A percentile compares a stretch with the other conserved stretches of the same genome.
phyloP scores from a whole-genome alignment of 805 yeast species.

The Pichia ethanolica region DNA sequence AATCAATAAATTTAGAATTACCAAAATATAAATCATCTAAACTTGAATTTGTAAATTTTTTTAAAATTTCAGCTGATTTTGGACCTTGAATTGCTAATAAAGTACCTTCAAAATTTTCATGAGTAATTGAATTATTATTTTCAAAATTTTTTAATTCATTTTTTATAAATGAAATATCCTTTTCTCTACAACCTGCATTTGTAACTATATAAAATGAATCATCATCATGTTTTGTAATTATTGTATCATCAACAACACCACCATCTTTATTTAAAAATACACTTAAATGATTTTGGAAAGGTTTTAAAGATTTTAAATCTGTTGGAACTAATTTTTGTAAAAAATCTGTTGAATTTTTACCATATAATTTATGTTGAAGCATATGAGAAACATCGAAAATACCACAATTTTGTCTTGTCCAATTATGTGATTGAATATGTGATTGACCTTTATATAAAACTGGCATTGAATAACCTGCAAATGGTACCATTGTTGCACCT shows the following conservation, averaged over 20 bases:
- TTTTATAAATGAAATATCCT: conserved; percentile 62
- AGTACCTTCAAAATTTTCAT: conserved; percentile 56
- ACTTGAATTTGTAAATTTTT: conserved; percentile 52
- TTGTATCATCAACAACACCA: conserved; percentile 91
- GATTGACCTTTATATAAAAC: conserved; percentile 77
- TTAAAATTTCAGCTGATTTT: conserved; percentile 57
- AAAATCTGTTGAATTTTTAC: conserved; percentile 58
- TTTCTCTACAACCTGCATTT: conserved; percentile 89
- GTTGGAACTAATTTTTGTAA: conserved; percentile 84
- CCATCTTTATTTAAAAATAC: conserved; percentile 63
- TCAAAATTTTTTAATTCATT: conserved; percentile 37
- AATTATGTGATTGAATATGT: conserved; percentile 87
- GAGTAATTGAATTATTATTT: conserved; percentile 20
- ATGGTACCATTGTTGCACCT: conserved; percentile 90
- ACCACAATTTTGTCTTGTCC: conserved; percentile 88
- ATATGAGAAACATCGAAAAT: conserved; percentile 95
- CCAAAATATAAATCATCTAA: conserved; percentile 70
- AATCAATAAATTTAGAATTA: conserved; percentile 42
- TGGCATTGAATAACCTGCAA: conserved; percentile 97
- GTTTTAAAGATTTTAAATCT: conserved; percentile 52
- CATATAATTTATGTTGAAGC: conserved; percentile 81
- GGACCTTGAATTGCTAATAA: conserved; percentile 94
- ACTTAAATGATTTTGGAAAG: conserved; percentile 63
- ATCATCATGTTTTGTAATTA: conserved; percentile 80
- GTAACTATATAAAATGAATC: conserved; percentile 77